These are phyloP conservation scores for Eucommia ulmoides DNA, from an alignment of 257 asterid species.

Conservation along the genomic window DNA sequence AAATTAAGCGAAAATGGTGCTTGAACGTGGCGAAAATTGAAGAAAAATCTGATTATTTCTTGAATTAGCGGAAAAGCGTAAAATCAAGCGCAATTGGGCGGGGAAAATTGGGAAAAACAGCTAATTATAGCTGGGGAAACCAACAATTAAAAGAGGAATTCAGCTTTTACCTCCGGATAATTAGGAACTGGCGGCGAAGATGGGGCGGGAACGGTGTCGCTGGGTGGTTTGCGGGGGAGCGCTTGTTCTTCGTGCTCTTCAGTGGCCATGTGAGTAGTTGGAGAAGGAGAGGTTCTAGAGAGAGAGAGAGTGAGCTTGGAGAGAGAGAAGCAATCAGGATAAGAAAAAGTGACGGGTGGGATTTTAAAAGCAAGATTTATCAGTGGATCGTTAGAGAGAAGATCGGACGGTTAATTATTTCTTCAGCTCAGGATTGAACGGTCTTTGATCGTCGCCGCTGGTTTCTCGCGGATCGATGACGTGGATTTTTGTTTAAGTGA, in stretches of 20 bases:
- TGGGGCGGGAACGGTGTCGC: background rate
- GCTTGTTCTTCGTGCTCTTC: conserved; percentile 24
- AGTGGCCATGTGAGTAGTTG: conserved; percentile 36
- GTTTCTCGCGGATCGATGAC: too few species aligned
- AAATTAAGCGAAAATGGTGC: background rate
- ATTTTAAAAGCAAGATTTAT: too few species aligned
- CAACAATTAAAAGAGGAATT: background rate
- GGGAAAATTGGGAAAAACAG: background rate
- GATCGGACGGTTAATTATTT: too few species aligned
- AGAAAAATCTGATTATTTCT: background rate
- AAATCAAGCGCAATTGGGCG: background rate
- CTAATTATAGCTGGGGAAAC: background rate
- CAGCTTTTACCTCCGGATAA: background rate
- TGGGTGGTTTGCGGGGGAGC: background rate
- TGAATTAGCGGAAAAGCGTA: background rate
- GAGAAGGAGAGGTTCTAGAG: background rate
- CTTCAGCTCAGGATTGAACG: too few species aligned
- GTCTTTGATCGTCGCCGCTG: too few species aligned
- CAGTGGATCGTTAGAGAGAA: too few species aligned
- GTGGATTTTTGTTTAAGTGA: too few species aligned
- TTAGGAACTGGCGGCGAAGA: background rate
- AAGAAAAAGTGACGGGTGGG: too few species aligned
- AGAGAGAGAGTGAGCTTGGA: too few species aligned
- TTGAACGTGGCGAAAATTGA: background rate
- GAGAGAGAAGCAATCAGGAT: too few species aligned